Evolutionary conservation across 129 eudicot species (phyloP), one percentile per base, ranked within the genome.

Genomic region (Scalesia atractyloides): DNA sequence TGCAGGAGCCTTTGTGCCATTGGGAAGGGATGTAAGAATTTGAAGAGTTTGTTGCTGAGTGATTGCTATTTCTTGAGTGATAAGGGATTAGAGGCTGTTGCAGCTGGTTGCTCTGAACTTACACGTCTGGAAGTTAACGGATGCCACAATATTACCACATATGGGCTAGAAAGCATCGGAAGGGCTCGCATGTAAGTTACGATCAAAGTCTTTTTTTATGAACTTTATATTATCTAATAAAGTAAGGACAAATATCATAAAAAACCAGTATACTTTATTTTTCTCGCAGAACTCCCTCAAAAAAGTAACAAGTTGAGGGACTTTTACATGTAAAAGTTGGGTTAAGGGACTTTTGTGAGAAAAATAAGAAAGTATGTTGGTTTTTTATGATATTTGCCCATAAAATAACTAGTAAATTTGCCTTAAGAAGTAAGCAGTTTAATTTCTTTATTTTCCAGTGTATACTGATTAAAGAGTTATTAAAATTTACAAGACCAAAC

Each of bases 51-150:
- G 47, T 74, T 95, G 60, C 77, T 92, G 71, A 92, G 88, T 58
- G 98, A 87, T 60, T 92, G 96, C 78, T 81, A 80, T 79, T 85
- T 83, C 61, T 75, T 92, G 18, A 86, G 89, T 69, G 92, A 87
- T 76, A 89, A 81, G 76, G 91, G 94, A 33, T 82, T 92, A 71
- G 88, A 85, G 72, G 92, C 94, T 41, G 84, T 92, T 61, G 96
- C 98, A 71, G 81, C 68, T 78, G 98, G 98, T 80, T 92, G 98
- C 77, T 36, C 91, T 65, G 95, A 89, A 68, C 96, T 92, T 82
- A 72, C 80, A 64, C 89, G 77, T 80, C 85, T 89, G 68, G 91
- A 89, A 87, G 83, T 92, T 9, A 92, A 86, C 80, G 98, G 98
- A 19, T 92, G 96, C 82, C 98, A 92, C 76, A 87, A 85, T 73